Evolutionary conservation across 2,329 filamentous ascomycete genomes (phyloP).

Genomic region (Curvularia lunata): DNA sequence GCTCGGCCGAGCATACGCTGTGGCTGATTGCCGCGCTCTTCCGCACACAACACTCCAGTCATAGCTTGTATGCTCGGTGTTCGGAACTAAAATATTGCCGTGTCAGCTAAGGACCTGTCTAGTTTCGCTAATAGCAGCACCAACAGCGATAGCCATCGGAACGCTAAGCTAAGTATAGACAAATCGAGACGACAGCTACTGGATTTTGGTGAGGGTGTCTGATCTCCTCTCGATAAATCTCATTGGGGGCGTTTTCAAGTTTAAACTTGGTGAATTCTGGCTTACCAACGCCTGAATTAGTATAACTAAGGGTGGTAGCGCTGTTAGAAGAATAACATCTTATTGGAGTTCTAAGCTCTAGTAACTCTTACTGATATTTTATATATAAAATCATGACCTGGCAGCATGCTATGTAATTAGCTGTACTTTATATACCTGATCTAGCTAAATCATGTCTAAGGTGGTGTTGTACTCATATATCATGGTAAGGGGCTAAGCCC

Average conservation of each 20-base stretch:
- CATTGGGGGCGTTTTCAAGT: neutral
- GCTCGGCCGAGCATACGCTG: no score
- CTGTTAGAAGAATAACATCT: neutral
- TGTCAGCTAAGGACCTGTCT: neutral
- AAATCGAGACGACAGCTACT: neutral
- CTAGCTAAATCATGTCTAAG: neutral
- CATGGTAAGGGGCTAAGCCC: no score
- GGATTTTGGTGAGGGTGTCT: neutral
- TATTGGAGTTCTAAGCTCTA: neutral
- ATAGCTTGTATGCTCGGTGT: no score
- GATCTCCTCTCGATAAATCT: neutral
- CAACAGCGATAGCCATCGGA: neutral
- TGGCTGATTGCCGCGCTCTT: no score
- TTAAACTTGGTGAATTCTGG: neutral
- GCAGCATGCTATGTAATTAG: neutral
- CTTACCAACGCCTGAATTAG: neutral
- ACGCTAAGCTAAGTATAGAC: neutral
- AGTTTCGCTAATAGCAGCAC: neutral
- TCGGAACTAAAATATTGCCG: no score
- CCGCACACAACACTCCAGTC: no score
- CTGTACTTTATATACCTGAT: neutral
- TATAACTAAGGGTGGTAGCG: neutral
- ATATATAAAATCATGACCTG: neutral
- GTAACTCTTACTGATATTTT: neutral
- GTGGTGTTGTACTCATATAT: neutral